Conservation (phyloP, 148 eudicot genomes). For the Rhododendron ferrugineum region DNA sequence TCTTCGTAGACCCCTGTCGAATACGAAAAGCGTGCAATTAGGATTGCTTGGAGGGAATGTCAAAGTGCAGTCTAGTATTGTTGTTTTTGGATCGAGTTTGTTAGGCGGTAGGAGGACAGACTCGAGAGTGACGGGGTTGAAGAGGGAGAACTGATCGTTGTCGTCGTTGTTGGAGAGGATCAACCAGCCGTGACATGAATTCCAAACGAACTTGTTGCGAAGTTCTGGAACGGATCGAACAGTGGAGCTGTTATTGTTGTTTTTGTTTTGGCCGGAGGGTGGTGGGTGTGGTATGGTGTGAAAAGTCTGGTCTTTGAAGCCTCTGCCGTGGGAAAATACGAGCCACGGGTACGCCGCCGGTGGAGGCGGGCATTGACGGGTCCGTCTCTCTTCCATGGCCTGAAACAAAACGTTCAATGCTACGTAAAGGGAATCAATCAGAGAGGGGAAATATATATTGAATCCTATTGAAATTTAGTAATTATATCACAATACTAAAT, state of each 20-base stretch:
- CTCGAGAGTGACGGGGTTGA: constrained; percentile 3
- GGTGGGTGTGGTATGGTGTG: neutral
- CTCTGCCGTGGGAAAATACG: neutral
- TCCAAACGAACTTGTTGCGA: neutral
- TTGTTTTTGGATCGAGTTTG: neutral
- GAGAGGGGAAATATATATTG: neutral
- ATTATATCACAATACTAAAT: too few species aligned
- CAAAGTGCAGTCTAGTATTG: neutral
- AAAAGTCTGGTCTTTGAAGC: neutral
- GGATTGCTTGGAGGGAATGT: constrained; percentile 2
- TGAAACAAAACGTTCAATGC: neutral
- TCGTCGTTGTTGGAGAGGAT: neutral
- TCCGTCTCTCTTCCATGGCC: neutral
- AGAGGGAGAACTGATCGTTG: neutral
- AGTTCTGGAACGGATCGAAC: constrained; percentile 4
- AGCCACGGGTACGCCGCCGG: neutral
- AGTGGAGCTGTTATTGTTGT: neutral
- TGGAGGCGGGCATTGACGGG: neutral
- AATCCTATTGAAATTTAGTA: too few species aligned
- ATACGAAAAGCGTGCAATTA: neutral
- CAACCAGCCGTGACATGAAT: constrained; percentile 4
- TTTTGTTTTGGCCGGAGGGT: neutral
- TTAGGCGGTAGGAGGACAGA: neutral
- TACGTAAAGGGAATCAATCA: neutral
- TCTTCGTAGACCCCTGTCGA: neutral